These are phyloP conservation scores for Leccinum holopus DNA, from an alignment of 1,284 basidiomycete genomes.

Conservation along the genomic window DNA sequence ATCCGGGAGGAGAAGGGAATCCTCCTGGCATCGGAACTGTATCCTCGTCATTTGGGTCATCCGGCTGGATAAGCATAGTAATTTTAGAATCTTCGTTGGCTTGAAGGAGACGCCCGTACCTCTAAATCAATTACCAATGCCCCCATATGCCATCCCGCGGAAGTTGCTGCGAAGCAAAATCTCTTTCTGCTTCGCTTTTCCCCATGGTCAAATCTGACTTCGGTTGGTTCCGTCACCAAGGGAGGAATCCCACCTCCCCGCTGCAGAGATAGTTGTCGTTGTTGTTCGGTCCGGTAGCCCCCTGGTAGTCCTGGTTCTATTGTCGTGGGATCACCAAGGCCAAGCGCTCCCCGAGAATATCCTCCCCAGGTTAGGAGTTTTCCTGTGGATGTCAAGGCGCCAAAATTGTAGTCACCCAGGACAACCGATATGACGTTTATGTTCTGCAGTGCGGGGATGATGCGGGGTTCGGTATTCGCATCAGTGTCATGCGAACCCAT, in stretches of 20 bases:
- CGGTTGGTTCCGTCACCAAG: conserved; percentile 56
- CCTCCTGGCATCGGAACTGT: conserved; percentile 26
- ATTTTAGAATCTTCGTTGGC: conserved; percentile 2
- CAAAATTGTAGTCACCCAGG: conserved; percentile 88
- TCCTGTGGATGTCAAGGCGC: conserved; percentile 77
- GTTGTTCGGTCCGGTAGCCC: conserved; percentile 47
- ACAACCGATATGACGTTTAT: conserved; percentile 78
- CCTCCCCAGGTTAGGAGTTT: conserved; percentile 83
- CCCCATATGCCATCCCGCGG: conserved; percentile 86
- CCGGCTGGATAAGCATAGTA: conserved; percentile 12
- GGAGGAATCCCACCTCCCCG: conserved; percentile 40
- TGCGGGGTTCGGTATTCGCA: conserved; percentile 47
- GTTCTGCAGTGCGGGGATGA: conserved; percentile 72
- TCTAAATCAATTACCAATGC: conserved; percentile 81
- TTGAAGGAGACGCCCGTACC: conserved; percentile 38
- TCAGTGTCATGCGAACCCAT: conserved; percentile 52
- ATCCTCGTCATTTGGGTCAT: conserved; percentile 19
- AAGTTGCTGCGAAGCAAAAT: conserved; percentile 77
- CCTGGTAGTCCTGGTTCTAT: conserved; percentile 58
- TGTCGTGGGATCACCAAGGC: conserved; percentile 68
- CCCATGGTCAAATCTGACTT: conserved; percentile 67
- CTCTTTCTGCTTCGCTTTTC: conserved; percentile 48
- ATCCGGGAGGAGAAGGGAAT: conserved; percentile 22
- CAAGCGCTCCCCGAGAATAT: conserved; percentile 77
- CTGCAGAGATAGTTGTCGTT: conserved; percentile 35